Evolutionary conservation across 2,329 filamentous ascomycete species (phyloP), one percentile per base, ranked within the genome.

Genomic region (Penicillium fuscoglaucum): DNA sequence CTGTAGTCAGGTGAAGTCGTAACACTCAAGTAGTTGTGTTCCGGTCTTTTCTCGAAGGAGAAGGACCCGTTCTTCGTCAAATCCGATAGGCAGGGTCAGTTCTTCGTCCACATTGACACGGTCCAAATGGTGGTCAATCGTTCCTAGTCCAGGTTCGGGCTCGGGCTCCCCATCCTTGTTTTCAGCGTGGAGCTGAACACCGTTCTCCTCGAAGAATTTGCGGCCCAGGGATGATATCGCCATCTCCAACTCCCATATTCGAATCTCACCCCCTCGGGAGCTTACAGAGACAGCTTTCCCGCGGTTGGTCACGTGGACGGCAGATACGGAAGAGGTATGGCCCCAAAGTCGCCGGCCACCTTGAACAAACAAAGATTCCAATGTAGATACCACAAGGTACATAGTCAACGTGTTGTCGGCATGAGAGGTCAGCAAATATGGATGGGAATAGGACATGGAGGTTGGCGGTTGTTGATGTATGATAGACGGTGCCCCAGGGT

Each of bases 231-330:
- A 82, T 1, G 79, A 76, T 50, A 83, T 81, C 4, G 89, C 83
- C 7, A 89, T 89, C 74, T 96, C 92, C 0, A 97, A 82, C 68
- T 96, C 91, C 93, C 93, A 97, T 6, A 96, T 86, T 7, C 92
- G 85, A 61, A 91, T 85, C 71, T 91, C 89, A 57, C 89, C 87
- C 29, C 91, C 92, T n/a, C 86, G 82, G 21, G 83, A 83, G 74
- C 90, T 95, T 51, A 96, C 88, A n/a, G 91, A 96, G 4, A 97
- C 90, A 0, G 92, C 93, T 74, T 93, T 96, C 19, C 92, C 92
- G 39, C 90, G 85, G 45, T 89, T 85, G 19, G 90, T 93, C 55
- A 96, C 90, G 68, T 96, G 88, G 8, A 90, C 91, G 33, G 90
- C 88, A 49, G 90, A 91, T 35, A 97, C 91, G 3, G 90, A 90